Base-by-base conservation (phyloP, 2,329 filamentous ascomycete genomes). In the Zarea fungicola region DNA sequence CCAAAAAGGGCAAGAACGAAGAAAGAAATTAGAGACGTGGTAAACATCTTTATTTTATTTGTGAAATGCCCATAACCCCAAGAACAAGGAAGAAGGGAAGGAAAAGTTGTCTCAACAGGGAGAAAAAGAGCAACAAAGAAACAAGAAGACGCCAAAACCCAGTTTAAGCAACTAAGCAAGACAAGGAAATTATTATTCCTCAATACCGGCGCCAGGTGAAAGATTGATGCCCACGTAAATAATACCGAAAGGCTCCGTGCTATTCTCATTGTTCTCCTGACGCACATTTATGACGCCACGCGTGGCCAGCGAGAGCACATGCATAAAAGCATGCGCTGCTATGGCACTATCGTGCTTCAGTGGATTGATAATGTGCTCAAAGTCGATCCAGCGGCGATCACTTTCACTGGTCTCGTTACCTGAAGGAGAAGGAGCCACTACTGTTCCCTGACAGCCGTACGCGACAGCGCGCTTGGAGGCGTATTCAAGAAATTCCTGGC, bases 271-370 rank as follows among this genome's bases (percentile, higher is more conserved):
- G 23, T 64, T 64, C 3, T 75, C 69, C 65, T 95, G 89, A 53
- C 76, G 66, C 5, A 91, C 80, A 16, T 67, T 62, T 37, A 92
- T 68, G 48, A 78, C 64, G 2, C 76, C 76, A 65, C 83, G 88
- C 2, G 81, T 89, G 6, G 80, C 83, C 36, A 93, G 74, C 10
- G 77, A 74, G 13, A 95, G 75, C 2, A 88, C 74, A 62, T 93
- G 87, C 67, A 86, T 80, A 61, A 89, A 85, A 0, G 83, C 88
- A 62, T 90, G 86, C 2, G 86, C 83, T 8, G 85, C 87, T 11
- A 89, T 81, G 25, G 79, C 69, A 29, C 72, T 75, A 25, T 78
- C 80, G 35, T 70, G 68, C 40, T 72, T 66, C 9, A 60, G 60
- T 0, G 81, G 76, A n/a, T 79, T 73, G 37, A 93, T 79, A 9